Percentiles rank a stretch among this genome's conserved stretches.
These are phyloP conservation scores for Syzygium aqueum DNA, from an alignment of 345 rosid genomes.

Conservation along the genomic window DNA sequence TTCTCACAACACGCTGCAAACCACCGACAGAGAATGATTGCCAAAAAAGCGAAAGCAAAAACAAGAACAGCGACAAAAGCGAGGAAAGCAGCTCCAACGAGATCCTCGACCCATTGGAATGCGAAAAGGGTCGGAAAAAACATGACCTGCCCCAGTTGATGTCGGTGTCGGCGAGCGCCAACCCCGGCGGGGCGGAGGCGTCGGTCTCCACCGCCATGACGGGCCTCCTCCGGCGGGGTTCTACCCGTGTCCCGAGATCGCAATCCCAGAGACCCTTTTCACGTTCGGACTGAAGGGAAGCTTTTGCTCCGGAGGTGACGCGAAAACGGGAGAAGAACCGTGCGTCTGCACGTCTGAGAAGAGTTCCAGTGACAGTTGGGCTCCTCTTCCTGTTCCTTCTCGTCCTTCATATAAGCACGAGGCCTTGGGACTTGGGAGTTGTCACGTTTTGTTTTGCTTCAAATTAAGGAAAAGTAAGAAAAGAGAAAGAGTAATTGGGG, in stretches of 20 bases:
- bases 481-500: not conserved
- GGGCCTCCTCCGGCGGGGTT: not conserved
- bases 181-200: conserved; percentile 11
- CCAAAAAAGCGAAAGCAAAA: fast-evolving
- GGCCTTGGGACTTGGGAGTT: not conserved
- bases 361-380: not conserved
- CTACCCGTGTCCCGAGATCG: not conserved
- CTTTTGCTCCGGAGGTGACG: not conserved
- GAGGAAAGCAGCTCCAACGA: not conserved
- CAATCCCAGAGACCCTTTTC: not conserved
- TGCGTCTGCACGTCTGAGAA: not conserved
- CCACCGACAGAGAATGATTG: not conserved
- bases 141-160: conserved; percentile 51
- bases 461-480: not conserved
- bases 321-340: not conserved
- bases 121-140: not conserved
- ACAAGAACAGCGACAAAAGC: too few relatives aligned
- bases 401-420: not conserved
- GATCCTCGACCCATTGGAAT: not conserved
- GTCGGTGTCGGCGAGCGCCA: conserved; percentile 50
- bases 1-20: not conserved
- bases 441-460: not conserved
- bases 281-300: not conserved
- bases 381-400: not conserved
- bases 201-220: conserved; percentile 10